Base-by-base conservation (phyloP, 2,329 filamentous ascomycete species). In the Diplocarpon rosae region DNA sequence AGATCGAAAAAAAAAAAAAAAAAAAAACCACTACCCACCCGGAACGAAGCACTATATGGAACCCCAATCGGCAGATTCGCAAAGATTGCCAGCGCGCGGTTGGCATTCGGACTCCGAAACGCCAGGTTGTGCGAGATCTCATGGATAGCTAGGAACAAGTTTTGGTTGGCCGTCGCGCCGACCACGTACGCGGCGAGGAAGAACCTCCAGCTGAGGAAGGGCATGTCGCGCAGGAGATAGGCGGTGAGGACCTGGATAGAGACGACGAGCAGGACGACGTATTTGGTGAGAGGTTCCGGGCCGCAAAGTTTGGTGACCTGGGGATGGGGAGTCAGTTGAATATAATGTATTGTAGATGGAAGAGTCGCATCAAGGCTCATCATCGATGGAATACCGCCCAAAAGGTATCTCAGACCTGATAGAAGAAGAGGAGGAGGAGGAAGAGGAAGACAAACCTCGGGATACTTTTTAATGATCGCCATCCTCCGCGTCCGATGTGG, bases 111-210 rank as follows among this genome's bases (percentile, higher is more conserved):
- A 20, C 79, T 89, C 54, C 78, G 79, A 72, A 96, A 96, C 30
- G 90, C 92, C 51, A 98, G 73, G 63, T 98, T 98, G 69, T 98
- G 92, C 13, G 87, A 94, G 64, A 98, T 96, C 68, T 98, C 92
- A 69, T 98, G 92, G 61, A 98, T 98, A 47, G 92, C 88, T 34
- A 98, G 80, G 70, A 98, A 98, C 40, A 96, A 77, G 66, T 98
- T 98, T 72, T 98, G 92, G 71, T 96, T 98, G 43, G 90, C 81
- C 0, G 92, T 96, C 27, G 92, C 92, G 46, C 92, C 92, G 51
- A 98, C 73, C 43, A 95, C 69, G 66, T 98, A 98, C 52, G 86
- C 88, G 0, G 88, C 84, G 45, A 82, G 72, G 72, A 93, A 82
- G 70, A 93, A 95, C 52, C 73, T 78, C 75, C 80, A 85, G 47